A percentile compares a stretch with the other conserved stretches of the same genome.
These are phyloP conservation scores for Aspergillus leporis DNA, from an alignment of 495 filamentous ascomycete species.

Conservation along the genomic window DNA sequence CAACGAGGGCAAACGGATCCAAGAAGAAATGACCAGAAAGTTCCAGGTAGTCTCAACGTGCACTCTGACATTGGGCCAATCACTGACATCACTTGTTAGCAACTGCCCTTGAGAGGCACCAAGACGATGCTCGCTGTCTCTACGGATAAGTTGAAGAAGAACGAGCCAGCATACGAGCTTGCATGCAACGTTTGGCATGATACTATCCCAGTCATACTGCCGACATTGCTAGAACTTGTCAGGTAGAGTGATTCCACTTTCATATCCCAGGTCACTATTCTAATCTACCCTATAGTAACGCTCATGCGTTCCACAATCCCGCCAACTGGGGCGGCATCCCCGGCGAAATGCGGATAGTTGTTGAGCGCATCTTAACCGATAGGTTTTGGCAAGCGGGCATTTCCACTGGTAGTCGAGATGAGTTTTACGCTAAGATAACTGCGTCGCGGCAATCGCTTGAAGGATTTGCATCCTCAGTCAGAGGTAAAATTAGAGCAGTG, in stretches of 20 bases:
- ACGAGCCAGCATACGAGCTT: slow-evolving; percentile 63
- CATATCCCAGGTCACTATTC: not conserved
- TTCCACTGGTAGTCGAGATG: slow-evolving; percentile 88
- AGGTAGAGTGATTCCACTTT: slow-evolving; percentile 48
- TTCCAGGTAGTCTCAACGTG: slow-evolving; percentile 56
- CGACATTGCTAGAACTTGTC: slow-evolving; percentile 81
- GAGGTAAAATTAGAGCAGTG: slow-evolving; percentile 82
- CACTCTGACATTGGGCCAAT: not conserved
- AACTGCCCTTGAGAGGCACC: slow-evolving; percentile 78
- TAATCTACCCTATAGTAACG: slow-evolving; percentile 57
- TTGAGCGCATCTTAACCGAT: slow-evolving; percentile 84
- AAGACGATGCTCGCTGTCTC: slow-evolving; percentile 88
- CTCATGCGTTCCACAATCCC: slow-evolving; percentile 92
- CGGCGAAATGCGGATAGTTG: slow-evolving; percentile 71
- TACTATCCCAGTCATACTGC: slow-evolving; percentile 77
- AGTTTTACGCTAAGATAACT: slow-evolving; percentile 90
- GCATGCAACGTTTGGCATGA: slow-evolving; percentile 81
- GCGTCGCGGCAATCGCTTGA: slow-evolving; percentile 87
- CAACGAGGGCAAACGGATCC: slow-evolving; percentile 73
- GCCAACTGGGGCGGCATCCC: slow-evolving; percentile 80
- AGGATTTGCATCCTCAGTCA: slow-evolving; percentile 89
- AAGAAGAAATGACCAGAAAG: slow-evolving; percentile 65
- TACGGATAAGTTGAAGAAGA: slow-evolving; percentile 80
- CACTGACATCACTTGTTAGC: slow-evolving; percentile 38
- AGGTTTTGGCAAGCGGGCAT: slow-evolving; percentile 99